A percentile compares a stretch with the other conserved stretches of the same genome.
Evolutionary conservation across 345 rosid species (phyloP).

Genomic region (Gossypium anomalum): DNA sequence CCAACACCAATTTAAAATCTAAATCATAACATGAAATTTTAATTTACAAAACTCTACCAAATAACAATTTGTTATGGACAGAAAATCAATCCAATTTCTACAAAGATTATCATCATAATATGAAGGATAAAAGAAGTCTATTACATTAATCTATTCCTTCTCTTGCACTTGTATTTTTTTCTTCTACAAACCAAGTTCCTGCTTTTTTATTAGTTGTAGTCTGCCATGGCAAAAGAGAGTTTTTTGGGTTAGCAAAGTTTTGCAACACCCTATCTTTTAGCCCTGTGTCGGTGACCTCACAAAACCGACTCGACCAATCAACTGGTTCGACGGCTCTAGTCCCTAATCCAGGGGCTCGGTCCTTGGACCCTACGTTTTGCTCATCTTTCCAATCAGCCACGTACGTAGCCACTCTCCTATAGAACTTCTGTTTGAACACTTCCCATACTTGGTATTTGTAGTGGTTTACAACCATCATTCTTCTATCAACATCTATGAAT

Average conservation of each 20-base stretch:
- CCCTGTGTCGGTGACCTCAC: slow-evolving; percentile 67
- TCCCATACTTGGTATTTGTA: slow-evolving; percentile 93
- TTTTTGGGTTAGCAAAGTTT: slow-evolving; percentile 29
- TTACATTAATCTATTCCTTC: background rate
- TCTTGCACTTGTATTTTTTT: background rate
- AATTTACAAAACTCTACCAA: no score
- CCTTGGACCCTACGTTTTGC: slow-evolving; percentile 70
- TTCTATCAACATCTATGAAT: slow-evolving; percentile 41
- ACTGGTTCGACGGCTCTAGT: slow-evolving; percentile 67
- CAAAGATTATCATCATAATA: background rate
- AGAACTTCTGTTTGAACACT: slow-evolving; percentile 82
- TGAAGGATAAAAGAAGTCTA: background rate
- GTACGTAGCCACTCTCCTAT: slow-evolving; percentile 80
- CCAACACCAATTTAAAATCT: background rate
- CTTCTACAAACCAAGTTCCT: background rate
- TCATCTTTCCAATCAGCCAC: slow-evolving; percentile 86
- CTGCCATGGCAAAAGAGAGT: slow-evolving; percentile 56
- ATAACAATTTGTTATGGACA: background rate
- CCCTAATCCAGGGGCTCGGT: slow-evolving; percentile 86
- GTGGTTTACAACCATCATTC: slow-evolving; percentile 61
- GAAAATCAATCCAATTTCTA: background rate
- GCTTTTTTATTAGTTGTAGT: background rate
- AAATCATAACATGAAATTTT: background rate
- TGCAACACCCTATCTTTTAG: slow-evolving; percentile 54
- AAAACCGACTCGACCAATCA: slow-evolving; percentile 71